A percentile compares a stretch with the other conserved stretches of the same genome.
Conservation (phyloP, 2,329 filamentous ascomycete species). For the Hypoxylon sp. region DNA sequence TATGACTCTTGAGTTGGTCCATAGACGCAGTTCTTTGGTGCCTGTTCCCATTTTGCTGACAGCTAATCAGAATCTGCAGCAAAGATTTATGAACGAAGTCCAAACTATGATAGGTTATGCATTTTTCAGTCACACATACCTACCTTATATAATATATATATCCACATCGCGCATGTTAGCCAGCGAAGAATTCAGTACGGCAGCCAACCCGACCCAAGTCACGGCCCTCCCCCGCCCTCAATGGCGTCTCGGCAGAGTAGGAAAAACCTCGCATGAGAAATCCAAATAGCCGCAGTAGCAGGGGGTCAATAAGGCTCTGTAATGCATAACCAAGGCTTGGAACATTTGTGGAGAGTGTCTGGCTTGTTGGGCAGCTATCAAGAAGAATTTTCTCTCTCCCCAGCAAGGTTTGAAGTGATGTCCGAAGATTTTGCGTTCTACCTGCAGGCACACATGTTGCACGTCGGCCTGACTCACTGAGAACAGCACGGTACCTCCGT, state of each 20-base stretch:
- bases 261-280: constrained; percentile 34
- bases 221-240: background rate
- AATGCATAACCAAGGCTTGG: constrained; percentile 9
- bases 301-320: constrained; percentile 30
- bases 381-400: constrained; percentile 9
- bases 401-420: constrained; percentile 13
- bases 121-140: background rate
- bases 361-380: constrained; percentile 40
- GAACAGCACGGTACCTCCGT: too few relatives aligned
- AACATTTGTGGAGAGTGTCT: constrained; percentile 20
- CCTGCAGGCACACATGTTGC: constrained; percentile 1
- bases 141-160: too few relatives aligned
- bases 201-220: too few relatives aligned
- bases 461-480: constrained; percentile 31
- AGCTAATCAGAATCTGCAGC: background rate
- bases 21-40: background rate
- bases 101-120: background rate
- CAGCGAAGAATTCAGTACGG: background rate
- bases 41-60: background rate
- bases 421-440: background rate
- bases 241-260: constrained; percentile 27
- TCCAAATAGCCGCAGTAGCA: constrained; percentile 29
- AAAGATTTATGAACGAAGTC: constrained; percentile 5
- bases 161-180: background rate
- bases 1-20: background rate